phyloP scores from a whole-genome alignment of 495 filamentous ascomycete genomes.

The Penicillium manginii region DNA sequence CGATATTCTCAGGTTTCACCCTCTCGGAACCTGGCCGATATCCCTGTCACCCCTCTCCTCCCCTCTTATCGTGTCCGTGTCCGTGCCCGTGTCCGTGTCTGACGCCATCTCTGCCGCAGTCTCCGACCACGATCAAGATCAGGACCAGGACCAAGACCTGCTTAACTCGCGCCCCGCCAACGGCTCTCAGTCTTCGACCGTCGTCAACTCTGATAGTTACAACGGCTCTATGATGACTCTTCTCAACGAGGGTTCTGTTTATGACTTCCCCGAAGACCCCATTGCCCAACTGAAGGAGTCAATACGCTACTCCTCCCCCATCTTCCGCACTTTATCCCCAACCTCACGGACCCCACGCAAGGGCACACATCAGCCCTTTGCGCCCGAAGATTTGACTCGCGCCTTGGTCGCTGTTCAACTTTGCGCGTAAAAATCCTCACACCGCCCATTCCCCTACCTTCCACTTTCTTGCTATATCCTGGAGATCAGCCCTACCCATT shows the following conservation, averaged over 20 bases:
- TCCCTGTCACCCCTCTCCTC: background rate
- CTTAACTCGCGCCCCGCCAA: conserved; percentile 33
- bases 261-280: conserved; percentile 34
- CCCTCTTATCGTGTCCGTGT: conserved; percentile 1
- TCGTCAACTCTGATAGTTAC: conserved; percentile 44
- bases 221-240: conserved; percentile 47
- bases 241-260: conserved; percentile 27
- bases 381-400: conserved; percentile 45
- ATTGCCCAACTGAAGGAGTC: conserved; percentile 44
- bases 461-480: conserved; percentile 17
- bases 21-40: conserved; percentile 1
- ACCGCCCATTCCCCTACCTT: background rate
- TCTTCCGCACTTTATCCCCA: conserved; percentile 38
- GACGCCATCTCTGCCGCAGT: conserved; percentile 17
- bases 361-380: conserved; percentile 39
- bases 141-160: conserved; percentile 17
- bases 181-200: conserved; percentile 45
- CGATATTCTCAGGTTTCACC: background rate
- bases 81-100: conserved; percentile 1
- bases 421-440: conserved; percentile 30
- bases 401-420: conserved; percentile 49
- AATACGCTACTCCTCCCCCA: conserved; percentile 38
- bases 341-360: conserved; percentile 23
- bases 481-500: conserved; percentile 16
- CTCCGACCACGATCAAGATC: conserved; percentile 24